Evolutionary conservation across 2,329 filamentous ascomycete species (phyloP).

Genomic region (Apiospora saccharicola): DNA sequence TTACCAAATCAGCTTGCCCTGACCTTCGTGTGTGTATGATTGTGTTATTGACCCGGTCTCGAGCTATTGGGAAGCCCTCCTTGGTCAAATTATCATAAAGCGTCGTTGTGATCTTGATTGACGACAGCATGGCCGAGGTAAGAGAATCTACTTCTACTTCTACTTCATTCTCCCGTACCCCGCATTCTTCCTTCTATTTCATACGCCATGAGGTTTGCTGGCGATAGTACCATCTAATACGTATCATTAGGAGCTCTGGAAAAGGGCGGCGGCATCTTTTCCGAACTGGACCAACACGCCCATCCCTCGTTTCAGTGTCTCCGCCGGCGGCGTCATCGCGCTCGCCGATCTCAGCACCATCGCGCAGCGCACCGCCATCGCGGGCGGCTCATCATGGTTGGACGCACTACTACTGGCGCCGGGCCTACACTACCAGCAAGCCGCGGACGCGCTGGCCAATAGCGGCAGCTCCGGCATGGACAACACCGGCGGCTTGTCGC

Average conservation of each 20-base stretch:
- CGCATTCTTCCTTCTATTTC: not conserved
- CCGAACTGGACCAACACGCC: constrained; percentile 54
- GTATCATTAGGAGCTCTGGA: constrained; percentile 33
- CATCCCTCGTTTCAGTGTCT: constrained; percentile 54
- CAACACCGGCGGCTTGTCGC: constrained; percentile 32
- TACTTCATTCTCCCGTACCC: not conserved
- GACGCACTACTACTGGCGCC: constrained; percentile 66
- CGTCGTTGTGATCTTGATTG: not conserved
- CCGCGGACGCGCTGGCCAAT: constrained; percentile 57
- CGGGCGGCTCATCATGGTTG: constrained; percentile 62
- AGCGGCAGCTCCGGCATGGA: constrained; percentile 32
- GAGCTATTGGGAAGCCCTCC: not conserved
- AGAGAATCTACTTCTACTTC: not conserved
- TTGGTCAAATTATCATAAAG: not conserved
- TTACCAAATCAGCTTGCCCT: not conserved
- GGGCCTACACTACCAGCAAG: constrained; percentile 67
- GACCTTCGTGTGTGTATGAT: not conserved
- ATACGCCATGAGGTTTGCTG: not conserved
- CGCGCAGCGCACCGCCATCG: constrained; percentile 62
- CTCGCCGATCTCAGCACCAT: constrained; percentile 66
- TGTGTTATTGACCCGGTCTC: not conserved
- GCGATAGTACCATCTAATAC: constrained; percentile 24
- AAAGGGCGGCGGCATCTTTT: constrained; percentile 39
- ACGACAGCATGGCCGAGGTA: constrained; percentile 28
- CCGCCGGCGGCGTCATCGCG: constrained; percentile 62